Base-by-base conservation (phyloP, 805 yeast genomes). In the Monosporozyma aerobia region DNA sequence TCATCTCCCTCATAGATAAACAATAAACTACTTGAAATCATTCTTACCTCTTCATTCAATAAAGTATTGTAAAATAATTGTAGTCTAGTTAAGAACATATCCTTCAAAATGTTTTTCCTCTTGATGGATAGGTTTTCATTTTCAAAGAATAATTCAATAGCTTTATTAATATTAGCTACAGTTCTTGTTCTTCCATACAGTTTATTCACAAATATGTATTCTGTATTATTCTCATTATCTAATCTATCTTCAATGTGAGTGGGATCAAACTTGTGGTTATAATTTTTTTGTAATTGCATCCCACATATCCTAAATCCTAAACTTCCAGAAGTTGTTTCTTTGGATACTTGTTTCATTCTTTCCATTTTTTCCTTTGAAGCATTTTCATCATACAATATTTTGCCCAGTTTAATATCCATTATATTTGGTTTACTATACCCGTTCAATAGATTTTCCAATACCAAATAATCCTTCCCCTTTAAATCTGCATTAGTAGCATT, bases 281-380 rank as follows among this genome's bases (percentile, higher is more conserved):
- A 19, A 35, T 59, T 59, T 29, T 59, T 54, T 57, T 66, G 74
- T 5, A 84, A 67, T 55, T 82, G 83, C 92, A 92, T 87, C 0
- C 99, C 99, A 60, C 98, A 90, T 3, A 92, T 80, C 54, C 99
- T 73, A 57, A 85, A 82, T 16, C 81, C 77, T 11, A 87, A 71
- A 3, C 83, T 71, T 0, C 97, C 96, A 46, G 94, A 84, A 0
- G 98, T 92, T 1, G 98, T 92, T 0, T 71, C 53, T 1, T 69
- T 63, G 46, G 94, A 78, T 0, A 94, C 97, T 27, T 74, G 68
- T 30, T 68, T 70, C 61, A 92, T 69, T 44, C 98, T 67, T 49
- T 68, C 69, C 14, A 68, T 73, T 61, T 94, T 92, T 30, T 81
- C 96, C 0, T 58, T 63, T 2, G 78, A 56, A 0, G 87, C 81